These are phyloP conservation scores for Lichtheimia corymbifera DNA, from an alignment of 371 early-diverging fungal species.

Conservation along the genomic window DNA sequence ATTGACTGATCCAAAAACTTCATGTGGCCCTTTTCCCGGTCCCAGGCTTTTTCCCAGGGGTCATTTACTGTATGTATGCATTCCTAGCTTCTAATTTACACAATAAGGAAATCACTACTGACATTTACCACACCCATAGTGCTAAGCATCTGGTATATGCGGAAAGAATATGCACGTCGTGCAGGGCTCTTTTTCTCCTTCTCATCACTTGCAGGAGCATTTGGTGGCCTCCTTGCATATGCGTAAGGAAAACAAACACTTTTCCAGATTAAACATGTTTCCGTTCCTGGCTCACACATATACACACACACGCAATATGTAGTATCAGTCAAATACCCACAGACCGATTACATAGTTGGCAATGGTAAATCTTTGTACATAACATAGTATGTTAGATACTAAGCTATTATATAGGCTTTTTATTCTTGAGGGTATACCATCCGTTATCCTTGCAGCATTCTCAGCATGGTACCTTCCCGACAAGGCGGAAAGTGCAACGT, in stretches of 20 bases:
- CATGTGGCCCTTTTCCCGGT: too few species aligned
- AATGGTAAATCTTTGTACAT: conserved; percentile 21
- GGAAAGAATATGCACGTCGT: conserved; percentile 38
- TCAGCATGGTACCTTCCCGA: conserved; percentile 53
- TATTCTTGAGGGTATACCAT: conserved; percentile 51
- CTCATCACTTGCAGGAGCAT: conserved; percentile 41
- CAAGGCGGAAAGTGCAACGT: conserved; percentile 52
- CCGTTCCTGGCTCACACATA: neutral
- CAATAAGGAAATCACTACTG: neutral
- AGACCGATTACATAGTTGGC: conserved; percentile 28
- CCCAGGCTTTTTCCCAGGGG: conserved; percentile 29
- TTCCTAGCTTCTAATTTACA: neutral
- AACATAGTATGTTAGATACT: neutral
- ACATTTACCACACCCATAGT: neutral
- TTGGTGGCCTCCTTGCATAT: conserved; percentile 36
- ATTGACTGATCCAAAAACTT: conserved; percentile 5
- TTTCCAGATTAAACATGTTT: too few species aligned
- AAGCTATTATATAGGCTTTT: conserved; percentile 41
- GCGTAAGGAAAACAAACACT: neutral
- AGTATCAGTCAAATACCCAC: conserved; percentile 36
- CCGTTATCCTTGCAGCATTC: conserved; percentile 36
- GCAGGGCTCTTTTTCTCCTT: conserved; percentile 41
- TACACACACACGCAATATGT: neutral
- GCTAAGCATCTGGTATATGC: conserved; percentile 35
- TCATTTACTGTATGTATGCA: conserved; percentile 29